Conservation (phyloP, 495 filamentous ascomycete species). For the Chaetomium fimeti region DNA sequence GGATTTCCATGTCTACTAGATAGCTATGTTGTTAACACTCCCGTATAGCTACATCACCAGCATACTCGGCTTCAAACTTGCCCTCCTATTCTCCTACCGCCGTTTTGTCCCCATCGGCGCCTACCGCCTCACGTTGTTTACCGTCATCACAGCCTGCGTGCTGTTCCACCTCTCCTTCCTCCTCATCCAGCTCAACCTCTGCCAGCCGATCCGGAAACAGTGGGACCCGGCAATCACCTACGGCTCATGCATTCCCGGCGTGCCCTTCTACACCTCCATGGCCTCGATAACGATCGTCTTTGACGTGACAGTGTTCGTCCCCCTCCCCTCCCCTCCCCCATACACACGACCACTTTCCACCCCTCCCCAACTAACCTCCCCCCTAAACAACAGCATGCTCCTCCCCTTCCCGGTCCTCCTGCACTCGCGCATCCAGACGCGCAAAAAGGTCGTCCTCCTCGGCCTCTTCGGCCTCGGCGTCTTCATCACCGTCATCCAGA, state of each 20-base stretch:
- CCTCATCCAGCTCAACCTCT: slow-evolving; percentile 45
- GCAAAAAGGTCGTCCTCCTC: slow-evolving; percentile 45
- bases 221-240: slow-evolving; percentile 44
- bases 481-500: slow-evolving; percentile 56
- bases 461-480: slow-evolving; percentile 52
- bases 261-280: slow-evolving; percentile 47
- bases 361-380: neutral
- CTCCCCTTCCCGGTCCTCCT: slow-evolving; percentile 53
- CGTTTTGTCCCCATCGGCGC: slow-evolving; percentile 47
- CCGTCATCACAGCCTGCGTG: slow-evolving; percentile 36
- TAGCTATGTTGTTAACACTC: slow-evolving; percentile 6
- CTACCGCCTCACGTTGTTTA: slow-evolving; percentile 41
- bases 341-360: too few relatives aligned
- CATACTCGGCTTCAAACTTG: slow-evolving; percentile 55
- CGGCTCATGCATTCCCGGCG: slow-evolving; percentile 43
- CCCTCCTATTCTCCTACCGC: slow-evolving; percentile 50
- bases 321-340: neutral
- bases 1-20: too few relatives aligned
- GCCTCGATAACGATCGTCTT: slow-evolving; percentile 47
- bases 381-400: slow-evolving; percentile 35
- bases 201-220: slow-evolving; percentile 47
- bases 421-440: slow-evolving; percentile 40
- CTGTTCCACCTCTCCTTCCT: slow-evolving; percentile 40
- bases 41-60: slow-evolving; percentile 41
- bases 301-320: slow-evolving; percentile 47